These are phyloP conservation scores for Antitrichia curtipendula DNA, from an alignment of 225 moss, liverwort and hornwort genomes.

Conservation along the genomic window DNA sequence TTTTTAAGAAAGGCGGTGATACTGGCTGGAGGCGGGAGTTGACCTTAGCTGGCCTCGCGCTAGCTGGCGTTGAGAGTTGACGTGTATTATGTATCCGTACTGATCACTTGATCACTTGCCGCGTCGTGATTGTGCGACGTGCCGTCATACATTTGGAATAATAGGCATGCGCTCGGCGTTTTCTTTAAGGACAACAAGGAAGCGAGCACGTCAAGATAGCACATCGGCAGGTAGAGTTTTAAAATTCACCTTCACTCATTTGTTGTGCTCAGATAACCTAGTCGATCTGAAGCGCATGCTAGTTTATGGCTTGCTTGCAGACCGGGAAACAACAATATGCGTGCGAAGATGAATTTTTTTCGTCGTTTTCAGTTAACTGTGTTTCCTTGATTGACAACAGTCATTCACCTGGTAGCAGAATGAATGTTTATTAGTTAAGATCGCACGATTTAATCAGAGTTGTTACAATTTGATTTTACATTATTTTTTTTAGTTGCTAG, in stretches of 20 bases:
- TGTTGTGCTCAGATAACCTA: not conserved
- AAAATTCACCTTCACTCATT: not conserved
- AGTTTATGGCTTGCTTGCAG: not conserved
- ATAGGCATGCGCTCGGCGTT: conserved; percentile 3
- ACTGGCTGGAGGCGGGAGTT: conserved; percentile 2
- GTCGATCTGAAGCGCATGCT: not conserved
- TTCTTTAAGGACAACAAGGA: conserved; percentile 1
- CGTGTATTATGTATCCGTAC: conserved; percentile 12
- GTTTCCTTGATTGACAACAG: not conserved
- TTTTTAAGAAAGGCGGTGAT: not conserved
- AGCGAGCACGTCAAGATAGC: conserved; percentile 8
- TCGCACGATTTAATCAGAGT: not conserved
- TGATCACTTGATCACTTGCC: conserved; percentile 28
- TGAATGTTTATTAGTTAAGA: not conserved
- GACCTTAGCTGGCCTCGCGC: not conserved
- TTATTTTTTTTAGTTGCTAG: not conserved
- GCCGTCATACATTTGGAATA: not conserved
- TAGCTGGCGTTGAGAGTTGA: conserved; percentile 7
- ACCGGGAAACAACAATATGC: not conserved
- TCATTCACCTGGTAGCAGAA: not conserved
- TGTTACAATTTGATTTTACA: not conserved
- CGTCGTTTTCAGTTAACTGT: not conserved
- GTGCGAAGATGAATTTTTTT: not conserved
- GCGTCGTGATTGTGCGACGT: conserved; percentile 4
- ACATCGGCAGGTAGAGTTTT: conserved; percentile 8